phyloP scores from a whole-genome alignment of 768 basidiomycete genomes.

The Amanita subjunquillea region DNA sequence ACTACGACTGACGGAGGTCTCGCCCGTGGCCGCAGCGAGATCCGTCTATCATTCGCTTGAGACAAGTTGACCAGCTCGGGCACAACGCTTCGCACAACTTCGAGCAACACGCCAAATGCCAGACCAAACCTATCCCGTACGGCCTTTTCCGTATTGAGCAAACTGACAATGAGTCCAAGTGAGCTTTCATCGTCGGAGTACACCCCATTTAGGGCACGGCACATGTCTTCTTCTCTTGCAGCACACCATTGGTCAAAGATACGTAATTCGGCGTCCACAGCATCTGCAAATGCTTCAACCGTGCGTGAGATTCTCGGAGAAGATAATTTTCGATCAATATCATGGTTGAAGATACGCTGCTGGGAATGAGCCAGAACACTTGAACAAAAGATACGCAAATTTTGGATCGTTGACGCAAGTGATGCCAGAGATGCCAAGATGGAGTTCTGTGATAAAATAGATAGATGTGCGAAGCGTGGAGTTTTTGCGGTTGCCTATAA shows the following conservation, averaged over 20 bases:
- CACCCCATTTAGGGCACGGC: constrained; percentile 41
- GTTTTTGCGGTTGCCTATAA: constrained; percentile 37
- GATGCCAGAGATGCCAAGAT: constrained; percentile 48
- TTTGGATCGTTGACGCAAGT: constrained; percentile 50
- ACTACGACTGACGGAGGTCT: constrained; percentile 43
- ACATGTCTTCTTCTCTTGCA: constrained; percentile 53
- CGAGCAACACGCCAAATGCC: constrained; percentile 48
- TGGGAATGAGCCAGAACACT: constrained; percentile 31
- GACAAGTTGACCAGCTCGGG: constrained; percentile 9
- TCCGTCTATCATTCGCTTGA: constrained; percentile 8
- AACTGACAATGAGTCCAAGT: constrained; percentile 41
- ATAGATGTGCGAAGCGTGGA: constrained; percentile 58
- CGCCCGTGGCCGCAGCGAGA: constrained; percentile 12
- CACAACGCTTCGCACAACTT: constrained; percentile 28
- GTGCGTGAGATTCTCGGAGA: constrained; percentile 37
- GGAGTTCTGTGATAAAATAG: constrained; percentile 55
- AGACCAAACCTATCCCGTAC: constrained; percentile 44
- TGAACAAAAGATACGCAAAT: constrained; percentile 51
- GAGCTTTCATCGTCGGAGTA: constrained; percentile 16
- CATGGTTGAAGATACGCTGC: constrained; percentile 8
- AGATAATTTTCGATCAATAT: constrained; percentile 5
- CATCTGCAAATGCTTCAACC: constrained; percentile 77
- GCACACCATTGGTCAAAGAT: constrained; percentile 66
- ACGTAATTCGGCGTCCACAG: constrained; percentile 49
- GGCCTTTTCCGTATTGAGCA: constrained; percentile 54